A percentile compares a stretch with the other conserved stretches of the same genome.
Evolutionary conservation across 495 filamentous ascomycete genomes (phyloP).

Genomic region (Astrothelium subdiscretum): DNA sequence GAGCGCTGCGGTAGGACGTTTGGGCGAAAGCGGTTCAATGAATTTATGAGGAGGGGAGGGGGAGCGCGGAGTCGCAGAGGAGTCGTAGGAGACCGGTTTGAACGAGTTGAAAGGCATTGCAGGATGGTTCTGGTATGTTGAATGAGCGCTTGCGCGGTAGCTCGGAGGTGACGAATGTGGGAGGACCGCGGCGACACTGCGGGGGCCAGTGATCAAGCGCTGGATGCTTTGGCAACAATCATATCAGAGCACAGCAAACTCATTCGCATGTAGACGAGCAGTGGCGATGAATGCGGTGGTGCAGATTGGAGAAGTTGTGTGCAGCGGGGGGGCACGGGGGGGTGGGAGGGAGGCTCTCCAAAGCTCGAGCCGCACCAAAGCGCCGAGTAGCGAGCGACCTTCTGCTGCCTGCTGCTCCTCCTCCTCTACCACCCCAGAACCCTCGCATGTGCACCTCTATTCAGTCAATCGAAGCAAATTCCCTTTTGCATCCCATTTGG

Average conservation of each 20-base stretch:
- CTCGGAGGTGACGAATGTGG: not conserved
- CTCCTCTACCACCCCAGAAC: not conserved
- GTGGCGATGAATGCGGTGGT: not conserved
- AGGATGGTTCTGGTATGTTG: not conserved
- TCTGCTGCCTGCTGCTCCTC: not conserved
- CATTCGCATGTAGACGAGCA: not conserved
- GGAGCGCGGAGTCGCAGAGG: slow-evolving; percentile 10
- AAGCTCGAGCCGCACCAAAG: not conserved
- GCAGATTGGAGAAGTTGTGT: not conserved
- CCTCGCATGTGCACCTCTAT: not conserved
- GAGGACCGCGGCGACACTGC: not conserved
- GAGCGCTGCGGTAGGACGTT: not conserved
- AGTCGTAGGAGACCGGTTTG: not conserved
- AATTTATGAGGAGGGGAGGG: slow-evolving; percentile 24
- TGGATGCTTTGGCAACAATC: not conserved
- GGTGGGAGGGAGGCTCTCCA: not conserved
- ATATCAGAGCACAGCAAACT: not conserved
- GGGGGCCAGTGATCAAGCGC: not conserved
- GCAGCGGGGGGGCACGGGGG: not conserved
- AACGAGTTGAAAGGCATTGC: not conserved
- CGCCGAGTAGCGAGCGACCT: not conserved
- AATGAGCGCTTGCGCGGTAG: not conserved
- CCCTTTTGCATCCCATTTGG: too few relatives aligned
- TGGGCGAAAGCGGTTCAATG: slow-evolving; percentile 27
- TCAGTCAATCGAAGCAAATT: not conserved